These are phyloP conservation scores for Lactarius sp. DNA, from an alignment of 768 basidiomycete genomes.

Conservation along the genomic window DNA sequence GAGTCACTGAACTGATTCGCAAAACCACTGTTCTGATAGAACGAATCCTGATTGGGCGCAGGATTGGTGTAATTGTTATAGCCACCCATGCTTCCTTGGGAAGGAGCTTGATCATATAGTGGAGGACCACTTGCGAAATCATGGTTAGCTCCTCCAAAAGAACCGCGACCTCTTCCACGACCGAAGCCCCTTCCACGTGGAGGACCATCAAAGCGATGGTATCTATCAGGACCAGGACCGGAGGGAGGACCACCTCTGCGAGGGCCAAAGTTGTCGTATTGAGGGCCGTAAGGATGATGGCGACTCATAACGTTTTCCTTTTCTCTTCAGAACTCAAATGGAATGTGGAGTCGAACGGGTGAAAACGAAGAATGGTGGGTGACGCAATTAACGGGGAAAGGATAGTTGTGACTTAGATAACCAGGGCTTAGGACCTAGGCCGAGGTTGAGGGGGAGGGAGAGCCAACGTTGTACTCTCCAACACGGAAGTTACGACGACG, in stretches of 20 bases:
- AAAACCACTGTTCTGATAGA: conserved; percentile 68
- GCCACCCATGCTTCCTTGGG: conserved; percentile 55
- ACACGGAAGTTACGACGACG: conserved; percentile 18
- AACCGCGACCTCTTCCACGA: conserved; percentile 67
- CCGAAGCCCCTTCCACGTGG: conserved; percentile 62
- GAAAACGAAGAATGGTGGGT: conserved; percentile 15
- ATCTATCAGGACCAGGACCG: conserved; percentile 28
- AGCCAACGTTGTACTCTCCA: conserved; percentile 24
- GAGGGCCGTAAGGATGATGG: conserved; percentile 76
- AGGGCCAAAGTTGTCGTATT: conserved; percentile 23
- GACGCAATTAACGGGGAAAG: conserved; percentile 15
- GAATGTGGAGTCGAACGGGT: conserved; percentile 18
- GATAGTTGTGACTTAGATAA: conserved; percentile 13
- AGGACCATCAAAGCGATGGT: conserved; percentile 41
- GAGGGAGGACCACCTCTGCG: conserved; percentile 27
- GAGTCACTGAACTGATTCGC: conserved; percentile 48
- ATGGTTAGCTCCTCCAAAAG: conserved; percentile 40
- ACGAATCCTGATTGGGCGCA: conserved; percentile 49
- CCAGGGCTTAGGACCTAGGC: background rate
- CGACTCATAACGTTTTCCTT: conserved; percentile 58
- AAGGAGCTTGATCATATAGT: conserved; percentile 62
- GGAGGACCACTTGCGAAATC: conserved; percentile 47
- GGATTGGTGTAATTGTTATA: conserved; percentile 65
- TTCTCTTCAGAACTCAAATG: conserved; percentile 29
- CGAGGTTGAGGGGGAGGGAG: conserved; percentile 1